phyloP scores from a whole-genome alignment of 2,329 filamentous ascomycete species.

The Hymenotorrendiella dingleyae region DNA sequence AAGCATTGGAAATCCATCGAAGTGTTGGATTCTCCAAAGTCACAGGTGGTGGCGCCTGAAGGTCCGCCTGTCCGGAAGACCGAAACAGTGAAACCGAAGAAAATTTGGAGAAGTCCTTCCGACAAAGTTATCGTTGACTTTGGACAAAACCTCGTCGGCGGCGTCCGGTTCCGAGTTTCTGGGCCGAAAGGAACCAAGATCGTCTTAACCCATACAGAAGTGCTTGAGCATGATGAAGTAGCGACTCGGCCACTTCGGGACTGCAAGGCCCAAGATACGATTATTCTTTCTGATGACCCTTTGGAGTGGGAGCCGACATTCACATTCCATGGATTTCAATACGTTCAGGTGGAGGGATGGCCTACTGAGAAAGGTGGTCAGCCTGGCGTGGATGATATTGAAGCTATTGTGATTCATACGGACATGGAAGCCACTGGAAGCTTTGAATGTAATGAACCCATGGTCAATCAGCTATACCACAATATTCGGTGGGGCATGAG shows the following conservation, averaged over 20 bases:
- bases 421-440: slow-evolving; percentile 23
- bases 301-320: slow-evolving; percentile 34
- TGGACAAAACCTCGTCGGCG: slow-evolving; percentile 53
- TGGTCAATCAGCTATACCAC: slow-evolving; percentile 40
- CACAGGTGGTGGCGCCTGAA: slow-evolving; percentile 35
- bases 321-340: slow-evolving; percentile 45
- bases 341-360: slow-evolving; percentile 25
- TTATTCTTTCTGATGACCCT: slow-evolving; percentile 32
- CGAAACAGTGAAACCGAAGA: slow-evolving; percentile 33
- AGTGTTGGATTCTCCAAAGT: slow-evolving; percentile 24
- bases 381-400: slow-evolving; percentile 10
- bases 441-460: slow-evolving; percentile 23
- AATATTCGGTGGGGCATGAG: slow-evolving; percentile 43
- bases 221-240: slow-evolving; percentile 39
- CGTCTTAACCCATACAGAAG: slow-evolving; percentile 38
- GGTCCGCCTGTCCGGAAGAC: slow-evolving; percentile 38
- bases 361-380: background rate
- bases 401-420: slow-evolving; percentile 22
- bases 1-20: slow-evolving; percentile 29
- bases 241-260: slow-evolving; percentile 35
- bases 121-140: slow-evolving; percentile 48
- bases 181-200: slow-evolving; percentile 37
- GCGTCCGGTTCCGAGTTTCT: slow-evolving; percentile 35
- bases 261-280: slow-evolving; percentile 34
- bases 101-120: slow-evolving; percentile 32